phyloP scores from a whole-genome alignment of 805 yeast genomes.

The Saccharomycopsis fermentans region DNA sequence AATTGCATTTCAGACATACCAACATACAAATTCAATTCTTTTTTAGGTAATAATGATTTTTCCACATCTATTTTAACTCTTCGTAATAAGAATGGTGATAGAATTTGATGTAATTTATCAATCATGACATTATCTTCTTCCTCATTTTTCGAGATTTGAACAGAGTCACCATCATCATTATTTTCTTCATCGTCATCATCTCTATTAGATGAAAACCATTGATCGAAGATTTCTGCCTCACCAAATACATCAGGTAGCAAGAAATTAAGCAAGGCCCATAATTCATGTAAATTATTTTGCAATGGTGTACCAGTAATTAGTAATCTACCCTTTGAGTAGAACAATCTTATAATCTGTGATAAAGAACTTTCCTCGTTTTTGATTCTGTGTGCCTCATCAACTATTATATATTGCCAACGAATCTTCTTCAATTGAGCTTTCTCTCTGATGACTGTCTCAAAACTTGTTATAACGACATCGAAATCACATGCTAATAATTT shows the following conservation, averaged over 20 bases:
- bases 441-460: constrained; percentile 88
- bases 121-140: constrained; percentile 73
- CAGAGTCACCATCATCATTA: constrained; percentile 32
- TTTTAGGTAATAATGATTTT: constrained; percentile 79
- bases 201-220: constrained; percentile 60
- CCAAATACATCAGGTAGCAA: constrained; percentile 91
- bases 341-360: constrained; percentile 84
- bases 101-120: constrained; percentile 76
- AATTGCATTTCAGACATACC: constrained; percentile 96
- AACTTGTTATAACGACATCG: constrained; percentile 85
- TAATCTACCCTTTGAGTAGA: constrained; percentile 75
- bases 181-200: constrained; percentile 35
- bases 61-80: constrained; percentile 92
- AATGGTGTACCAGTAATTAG: constrained; percentile 93
- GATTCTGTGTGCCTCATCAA: constrained; percentile 95
- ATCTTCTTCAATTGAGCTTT: constrained; percentile 69
- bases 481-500: constrained; percentile 62
- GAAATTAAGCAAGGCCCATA: constrained; percentile 91
- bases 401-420: constrained; percentile 87
- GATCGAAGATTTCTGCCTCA: constrained; percentile 81
- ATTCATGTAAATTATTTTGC: constrained; percentile 88
- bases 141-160: constrained; percentile 49
- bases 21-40: constrained; percentile 79
- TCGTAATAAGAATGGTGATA: constrained; percentile 79
- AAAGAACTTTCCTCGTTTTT: constrained; percentile 88